phyloP scores from a whole-genome alignment of 768 basidiomycete genomes.

The Coprinopsis strossmayeri region DNA sequence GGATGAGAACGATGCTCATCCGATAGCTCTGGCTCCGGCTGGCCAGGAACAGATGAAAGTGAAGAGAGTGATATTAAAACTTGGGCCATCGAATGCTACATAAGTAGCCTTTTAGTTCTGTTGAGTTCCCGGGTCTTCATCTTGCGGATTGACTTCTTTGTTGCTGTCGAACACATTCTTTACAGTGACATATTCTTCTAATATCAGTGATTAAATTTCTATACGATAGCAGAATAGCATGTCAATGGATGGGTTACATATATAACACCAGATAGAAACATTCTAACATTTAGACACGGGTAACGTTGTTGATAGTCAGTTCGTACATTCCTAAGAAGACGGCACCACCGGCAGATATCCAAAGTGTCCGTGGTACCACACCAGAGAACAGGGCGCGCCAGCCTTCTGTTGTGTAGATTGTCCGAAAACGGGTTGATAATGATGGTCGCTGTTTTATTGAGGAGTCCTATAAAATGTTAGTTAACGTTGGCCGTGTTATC shows the following conservation, averaged over 20 bases:
- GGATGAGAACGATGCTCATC: slow-evolving; percentile 11
- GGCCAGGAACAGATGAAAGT: slow-evolving; percentile 33
- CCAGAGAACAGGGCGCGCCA: slow-evolving; percentile 74
- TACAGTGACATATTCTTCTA: no score
- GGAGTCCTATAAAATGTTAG: no score
- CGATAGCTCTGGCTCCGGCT: slow-evolving; percentile 7
- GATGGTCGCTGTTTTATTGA: slow-evolving; percentile 46
- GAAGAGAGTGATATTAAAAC: slow-evolving; percentile 49
- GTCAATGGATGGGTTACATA: no score
- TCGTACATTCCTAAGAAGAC: slow-evolving; percentile 98
- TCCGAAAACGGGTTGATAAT: slow-evolving; percentile 45
- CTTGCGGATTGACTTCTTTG: not conserved
- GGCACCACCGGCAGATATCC: slow-evolving; percentile 95
- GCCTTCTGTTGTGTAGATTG: slow-evolving; percentile 74
- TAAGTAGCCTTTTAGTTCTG: not conserved
- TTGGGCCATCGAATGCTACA: slow-evolving; percentile 27
- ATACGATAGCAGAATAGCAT: no score
- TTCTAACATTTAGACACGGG: no score
- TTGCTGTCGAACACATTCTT: no score
- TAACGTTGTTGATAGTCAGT: slow-evolving; percentile 55
- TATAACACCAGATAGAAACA: no score
- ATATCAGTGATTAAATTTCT: no score
- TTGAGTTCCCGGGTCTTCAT: not conserved
- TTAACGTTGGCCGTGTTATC: no score
- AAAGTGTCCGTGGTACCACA: slow-evolving; percentile 84